Evolutionary conservation across 208 protist species (phyloP).

Genomic region (Strigomonas galati): DNA sequence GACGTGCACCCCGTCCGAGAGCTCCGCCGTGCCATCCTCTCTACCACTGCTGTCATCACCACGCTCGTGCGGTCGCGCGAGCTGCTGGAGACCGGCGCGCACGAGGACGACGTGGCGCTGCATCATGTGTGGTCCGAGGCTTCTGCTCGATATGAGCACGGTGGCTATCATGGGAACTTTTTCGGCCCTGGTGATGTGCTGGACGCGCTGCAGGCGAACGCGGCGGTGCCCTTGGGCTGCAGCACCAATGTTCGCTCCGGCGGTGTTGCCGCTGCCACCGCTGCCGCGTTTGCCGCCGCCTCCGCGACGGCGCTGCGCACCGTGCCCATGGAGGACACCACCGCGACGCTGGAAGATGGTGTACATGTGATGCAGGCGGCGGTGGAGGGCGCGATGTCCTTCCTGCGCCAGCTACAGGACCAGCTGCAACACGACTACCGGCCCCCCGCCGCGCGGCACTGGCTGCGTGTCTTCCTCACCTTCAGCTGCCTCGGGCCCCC

Average conservation of each 20-base stretch:
- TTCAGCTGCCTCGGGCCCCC: constrained; percentile 21
- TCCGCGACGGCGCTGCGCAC: background rate
- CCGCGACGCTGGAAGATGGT: constrained; percentile 26
- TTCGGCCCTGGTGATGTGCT: constrained; percentile 4
- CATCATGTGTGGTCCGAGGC: too few relatives aligned
- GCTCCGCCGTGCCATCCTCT: background rate
- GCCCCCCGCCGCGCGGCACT: constrained; percentile 41
- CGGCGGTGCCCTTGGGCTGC: too few relatives aligned
- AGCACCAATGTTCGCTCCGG: background rate
- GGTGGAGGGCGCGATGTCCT: constrained; percentile 18
- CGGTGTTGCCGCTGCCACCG: background rate
- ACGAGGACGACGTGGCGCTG: too few relatives aligned
- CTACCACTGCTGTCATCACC: background rate
- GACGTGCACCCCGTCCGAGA: background rate
- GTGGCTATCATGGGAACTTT: background rate
- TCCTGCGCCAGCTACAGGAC: constrained; percentile 24
- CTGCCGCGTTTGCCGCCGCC: background rate
- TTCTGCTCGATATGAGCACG: too few relatives aligned
- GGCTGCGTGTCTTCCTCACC: constrained; percentile 35
- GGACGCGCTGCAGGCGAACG: background rate
- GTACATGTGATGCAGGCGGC: constrained; percentile 30
- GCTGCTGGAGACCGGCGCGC: too few relatives aligned
- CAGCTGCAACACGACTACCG: constrained; percentile 29
- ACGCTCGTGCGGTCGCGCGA: too few relatives aligned
- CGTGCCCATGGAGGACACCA: background rate